phyloP scores from a whole-genome alignment of 306 rosid species.

The Comarum palustre region DNA sequence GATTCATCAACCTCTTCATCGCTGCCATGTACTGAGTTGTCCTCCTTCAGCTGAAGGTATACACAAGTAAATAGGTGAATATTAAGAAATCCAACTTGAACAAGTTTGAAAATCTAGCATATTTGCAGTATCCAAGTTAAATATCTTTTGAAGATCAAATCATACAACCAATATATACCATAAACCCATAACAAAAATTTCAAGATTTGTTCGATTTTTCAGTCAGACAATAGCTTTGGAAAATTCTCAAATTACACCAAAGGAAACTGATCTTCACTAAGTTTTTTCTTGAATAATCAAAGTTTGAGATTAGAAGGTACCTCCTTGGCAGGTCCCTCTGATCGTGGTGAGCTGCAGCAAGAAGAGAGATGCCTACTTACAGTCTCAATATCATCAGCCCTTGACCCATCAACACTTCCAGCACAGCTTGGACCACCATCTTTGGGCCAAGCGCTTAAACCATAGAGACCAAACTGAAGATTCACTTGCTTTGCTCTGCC shows the following conservation, averaged over 20 bases:
- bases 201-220: not conserved
- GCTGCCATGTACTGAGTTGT: constrained; percentile 81
- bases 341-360: constrained; percentile 90
- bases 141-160: not conserved
- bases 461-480: constrained; percentile 94
- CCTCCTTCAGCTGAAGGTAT: constrained; percentile 64
- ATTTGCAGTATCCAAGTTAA: not conserved
- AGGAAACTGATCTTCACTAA: not conserved
- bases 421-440: constrained; percentile 88
- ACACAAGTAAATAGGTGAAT: not conserved
- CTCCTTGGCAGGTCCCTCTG: constrained; percentile 81
- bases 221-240: not conserved
- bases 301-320: constrained; percentile 33
- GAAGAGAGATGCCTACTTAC: constrained; percentile 81
- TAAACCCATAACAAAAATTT: not conserved
- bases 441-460: constrained; percentile 92
- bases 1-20: constrained; percentile 92
- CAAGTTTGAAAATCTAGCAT: not conserved
- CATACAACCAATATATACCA: not conserved
- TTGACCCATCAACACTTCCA: constrained; percentile 84
- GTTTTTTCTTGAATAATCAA: not conserved
- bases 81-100: not conserved
- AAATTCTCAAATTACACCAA: not conserved
- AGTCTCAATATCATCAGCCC: constrained; percentile 73
- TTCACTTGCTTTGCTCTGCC: constrained; percentile 81